Evolutionary conservation across 805 yeast species (phyloP).

Genomic region (Lachancea quebecensis): DNA sequence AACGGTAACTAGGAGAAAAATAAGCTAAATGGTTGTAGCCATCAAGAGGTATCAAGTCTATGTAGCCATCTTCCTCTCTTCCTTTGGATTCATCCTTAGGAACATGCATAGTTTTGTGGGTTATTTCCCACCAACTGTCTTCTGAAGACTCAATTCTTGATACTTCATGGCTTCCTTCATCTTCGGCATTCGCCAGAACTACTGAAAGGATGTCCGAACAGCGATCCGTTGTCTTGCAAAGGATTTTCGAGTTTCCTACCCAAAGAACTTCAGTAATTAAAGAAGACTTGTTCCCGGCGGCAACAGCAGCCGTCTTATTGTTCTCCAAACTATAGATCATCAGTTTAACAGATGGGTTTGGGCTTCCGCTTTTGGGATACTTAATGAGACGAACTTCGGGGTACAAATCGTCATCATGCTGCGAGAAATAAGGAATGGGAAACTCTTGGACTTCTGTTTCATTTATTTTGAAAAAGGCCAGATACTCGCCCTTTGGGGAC

Average conservation of each 20-base stretch:
- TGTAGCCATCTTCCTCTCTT: constrained; percentile 58
- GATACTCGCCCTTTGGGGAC: constrained; percentile 65
- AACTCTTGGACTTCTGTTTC: constrained; percentile 69
- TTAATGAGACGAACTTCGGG: constrained; percentile 57
- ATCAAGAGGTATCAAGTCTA: constrained; percentile 64
- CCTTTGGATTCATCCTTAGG: constrained; percentile 42
- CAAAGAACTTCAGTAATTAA: constrained; percentile 64
- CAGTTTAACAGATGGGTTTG: constrained; percentile 62
- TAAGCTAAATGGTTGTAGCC: constrained; percentile 76
- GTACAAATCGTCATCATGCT: constrained; percentile 44
- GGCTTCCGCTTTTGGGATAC: constrained; percentile 79
- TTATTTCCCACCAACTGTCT: constrained; percentile 73
- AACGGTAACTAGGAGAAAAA: constrained; percentile 60
- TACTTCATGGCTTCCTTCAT: constrained; percentile 30
- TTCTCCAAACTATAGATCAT: constrained; percentile 37
- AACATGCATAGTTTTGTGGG: constrained; percentile 53
- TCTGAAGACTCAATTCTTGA: constrained; percentile 44
- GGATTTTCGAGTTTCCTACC: constrained; percentile 49
- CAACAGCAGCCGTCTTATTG: constrained; percentile 34
- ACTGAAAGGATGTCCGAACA: constrained; percentile 60
- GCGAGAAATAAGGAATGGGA: constrained; percentile 69
- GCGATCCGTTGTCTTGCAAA: constrained; percentile 57
- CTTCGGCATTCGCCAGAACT: constrained; percentile 42
- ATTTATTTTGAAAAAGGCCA: constrained; percentile 61
- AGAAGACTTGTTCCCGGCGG: constrained; percentile 36